A percentile compares a stretch with the other conserved stretches of the same genome.
Conservation (phyloP, 148 eudicot species). For the Silene uniflora region DNA sequence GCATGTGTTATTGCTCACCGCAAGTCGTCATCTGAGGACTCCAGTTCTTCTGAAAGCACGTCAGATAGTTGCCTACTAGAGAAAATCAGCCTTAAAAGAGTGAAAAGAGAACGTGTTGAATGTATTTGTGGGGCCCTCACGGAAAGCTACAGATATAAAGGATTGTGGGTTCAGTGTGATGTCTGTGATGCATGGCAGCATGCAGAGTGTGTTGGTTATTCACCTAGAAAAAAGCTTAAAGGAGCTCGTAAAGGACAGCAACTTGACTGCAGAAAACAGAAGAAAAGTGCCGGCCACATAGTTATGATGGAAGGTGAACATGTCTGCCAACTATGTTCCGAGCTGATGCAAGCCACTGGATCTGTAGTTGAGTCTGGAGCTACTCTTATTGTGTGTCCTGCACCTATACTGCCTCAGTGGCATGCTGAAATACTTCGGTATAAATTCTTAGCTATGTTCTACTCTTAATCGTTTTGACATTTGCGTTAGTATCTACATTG, state of each 20-base stretch:
- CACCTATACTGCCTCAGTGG: conserved; percentile 95
- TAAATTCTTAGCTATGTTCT: conserved; percentile 11
- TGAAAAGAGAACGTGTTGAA: conserved; percentile 91
- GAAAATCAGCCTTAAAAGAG: conserved; percentile 47
- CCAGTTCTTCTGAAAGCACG: conserved; percentile 25
- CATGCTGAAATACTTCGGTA: conserved; percentile 94
- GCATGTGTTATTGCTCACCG: conserved; percentile 80
- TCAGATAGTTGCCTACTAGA: conserved; percentile 30
- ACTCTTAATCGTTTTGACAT: not conserved
- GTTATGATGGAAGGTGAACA: conserved; percentile 47
- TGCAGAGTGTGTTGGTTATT: conserved; percentile 82
- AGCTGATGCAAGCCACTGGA: conserved; percentile 63
- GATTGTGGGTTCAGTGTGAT: conserved; percentile 98
- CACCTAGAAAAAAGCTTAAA: conserved; percentile 31
- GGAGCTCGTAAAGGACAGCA: conserved; percentile 23
- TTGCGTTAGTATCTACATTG: not conserved
- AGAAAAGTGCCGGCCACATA: conserved; percentile 37
- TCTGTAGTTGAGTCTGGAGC: conserved; percentile 83
- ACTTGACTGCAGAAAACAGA: conserved; percentile 31
- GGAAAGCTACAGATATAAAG: conserved; percentile 71
- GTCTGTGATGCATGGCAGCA: conserved; percentile 99
- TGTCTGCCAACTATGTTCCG: conserved; percentile 70
- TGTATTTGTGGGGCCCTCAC: conserved; percentile 88
- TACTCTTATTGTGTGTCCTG: conserved; percentile 91
- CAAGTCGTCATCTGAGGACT: conserved; percentile 49